Evolutionary conservation across 768 basidiomycete genomes (phyloP).

Genomic region (Mycena galericulata): DNA sequence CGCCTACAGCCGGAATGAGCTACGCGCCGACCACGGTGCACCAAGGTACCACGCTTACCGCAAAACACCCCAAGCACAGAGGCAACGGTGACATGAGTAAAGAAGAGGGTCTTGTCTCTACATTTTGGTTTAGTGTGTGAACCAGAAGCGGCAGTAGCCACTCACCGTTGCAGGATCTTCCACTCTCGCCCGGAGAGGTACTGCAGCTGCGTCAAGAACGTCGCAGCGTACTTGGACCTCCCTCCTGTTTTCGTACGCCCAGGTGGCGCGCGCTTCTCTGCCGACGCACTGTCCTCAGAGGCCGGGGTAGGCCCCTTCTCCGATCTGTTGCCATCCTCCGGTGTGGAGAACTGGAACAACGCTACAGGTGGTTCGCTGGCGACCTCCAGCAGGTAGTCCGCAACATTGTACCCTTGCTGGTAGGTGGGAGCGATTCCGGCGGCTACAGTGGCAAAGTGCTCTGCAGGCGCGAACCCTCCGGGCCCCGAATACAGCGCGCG

Average conservation of each 20-base stretch:
- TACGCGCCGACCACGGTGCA: background rate
- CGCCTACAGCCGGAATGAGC: conserved; percentile 59
- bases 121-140: background rate
- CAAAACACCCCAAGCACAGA: conserved; percentile 87
- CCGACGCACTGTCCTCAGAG: conserved; percentile 22
- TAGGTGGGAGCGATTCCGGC: conserved; percentile 59
- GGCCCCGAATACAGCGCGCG: conserved; percentile 83
- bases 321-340: conserved; percentile 10
- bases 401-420: conserved; percentile 89
- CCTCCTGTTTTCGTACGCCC: conserved; percentile 22
- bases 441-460: conserved; percentile 68
- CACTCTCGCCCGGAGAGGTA: conserved; percentile 87
- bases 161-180: conserved; percentile 80
- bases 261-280: conserved; percentile 23
- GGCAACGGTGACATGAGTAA: conserved; percentile 81
- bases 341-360: conserved; percentile 51
- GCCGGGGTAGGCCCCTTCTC: conserved; percentile 30
- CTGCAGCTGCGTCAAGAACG: conserved; percentile 91
- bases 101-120: conserved; percentile 85
- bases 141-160: background rate
- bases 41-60: conserved; percentile 58
- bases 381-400: conserved; percentile 92
- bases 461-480: conserved; percentile 76
- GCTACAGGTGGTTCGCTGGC: conserved; percentile 73
- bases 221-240: conserved; percentile 67